These are phyloP conservation scores for Pseudocercospora crystallina DNA, from an alignment of 2,329 filamentous ascomycete species.

Conservation along the genomic window DNA sequence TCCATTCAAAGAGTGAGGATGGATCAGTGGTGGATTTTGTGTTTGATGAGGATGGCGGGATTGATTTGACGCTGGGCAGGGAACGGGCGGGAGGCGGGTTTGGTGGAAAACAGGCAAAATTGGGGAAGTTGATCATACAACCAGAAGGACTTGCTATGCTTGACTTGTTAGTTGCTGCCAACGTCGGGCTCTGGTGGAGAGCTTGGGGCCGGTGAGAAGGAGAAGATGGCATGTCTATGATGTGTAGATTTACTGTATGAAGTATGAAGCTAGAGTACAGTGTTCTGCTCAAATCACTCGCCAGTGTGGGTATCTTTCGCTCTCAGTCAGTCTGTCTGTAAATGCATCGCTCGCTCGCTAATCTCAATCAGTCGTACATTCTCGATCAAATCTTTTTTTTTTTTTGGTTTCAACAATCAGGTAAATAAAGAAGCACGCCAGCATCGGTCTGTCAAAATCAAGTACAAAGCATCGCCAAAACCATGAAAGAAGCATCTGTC, in stretches of 20 bases:
- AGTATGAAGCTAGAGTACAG: not conserved
- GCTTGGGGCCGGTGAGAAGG: conserved; percentile 49
- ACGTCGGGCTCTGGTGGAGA: conserved; percentile 91
- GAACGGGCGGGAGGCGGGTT: conserved; percentile 86
- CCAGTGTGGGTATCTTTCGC: no score
- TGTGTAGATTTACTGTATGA: not conserved
- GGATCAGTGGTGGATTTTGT: conserved; percentile 21
- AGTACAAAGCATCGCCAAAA: no score
- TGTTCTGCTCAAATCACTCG: not conserved
- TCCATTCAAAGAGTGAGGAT: conserved; percentile 16
- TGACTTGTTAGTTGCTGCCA: conserved; percentile 85
- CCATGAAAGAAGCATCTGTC: no score
- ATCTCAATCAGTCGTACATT: not conserved
- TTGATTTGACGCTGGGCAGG: conserved; percentile 74
- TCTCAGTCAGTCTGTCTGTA: not conserved
- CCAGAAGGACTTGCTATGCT: conserved; percentile 94
- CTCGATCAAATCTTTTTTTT: not conserved
- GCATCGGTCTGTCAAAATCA: no score
- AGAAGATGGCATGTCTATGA: not conserved
- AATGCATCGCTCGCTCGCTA: not conserved
- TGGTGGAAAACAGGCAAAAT: conserved; percentile 80
- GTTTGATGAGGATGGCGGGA: conserved; percentile 42
- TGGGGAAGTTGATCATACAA: conserved; percentile 88
- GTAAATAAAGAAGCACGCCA: no score
- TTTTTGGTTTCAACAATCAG: no score